Evolutionary conservation across 148 eudicot species (phyloP), one percentile per base, ranked within the genome.

Genomic region (Fallopia convolvulus): DNA sequence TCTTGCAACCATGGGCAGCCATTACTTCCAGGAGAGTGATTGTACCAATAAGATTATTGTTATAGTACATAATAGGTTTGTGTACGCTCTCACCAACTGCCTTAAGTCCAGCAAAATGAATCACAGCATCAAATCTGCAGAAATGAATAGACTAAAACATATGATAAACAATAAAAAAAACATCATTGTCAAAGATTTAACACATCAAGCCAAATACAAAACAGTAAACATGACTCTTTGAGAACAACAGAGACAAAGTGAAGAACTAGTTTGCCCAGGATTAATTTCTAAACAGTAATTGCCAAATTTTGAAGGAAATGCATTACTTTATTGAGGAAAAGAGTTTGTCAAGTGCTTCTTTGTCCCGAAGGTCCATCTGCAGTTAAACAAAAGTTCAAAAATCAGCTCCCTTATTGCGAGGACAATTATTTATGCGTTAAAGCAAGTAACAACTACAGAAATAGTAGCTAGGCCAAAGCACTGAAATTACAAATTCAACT

Each of bases 11-110:
- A 83, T 88, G 82, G 72, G 94, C 92, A 78, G 91, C 87, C 99
- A 95, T 95, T 63, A 92, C 97, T 87, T 95, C 99, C 79, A 95
- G 86, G 8, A 95, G 83, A 72, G 84, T 85, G 47, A 95, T 84
- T 32, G 99, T 92, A 80, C 99, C 97, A 80, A 88, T 87, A 65
- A 95, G 82, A 83, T 95, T 95, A 80, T 95, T 95, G 83, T 91
- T 77, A 79, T 86, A 92, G 80, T 95, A 95, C 82, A 86, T 60
- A 89, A 95, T 83, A 21, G 99, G 99, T 74, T 92, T 92, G 58
- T 82, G 83, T 46, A 92, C 97, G 83, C 99, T 95, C 87, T 95
- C 99, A 80, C 97, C 99, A 73, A 95, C 99, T 53, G 99, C 99
- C 85, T 95, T 95, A 63, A 95, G 63, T 49, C 99, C 99, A 82